Percentiles rank a stretch among this genome's conserved stretches.
Conservation (phyloP, 176 grass and related monocot genomes). For the Triticum urartu region DNA sequence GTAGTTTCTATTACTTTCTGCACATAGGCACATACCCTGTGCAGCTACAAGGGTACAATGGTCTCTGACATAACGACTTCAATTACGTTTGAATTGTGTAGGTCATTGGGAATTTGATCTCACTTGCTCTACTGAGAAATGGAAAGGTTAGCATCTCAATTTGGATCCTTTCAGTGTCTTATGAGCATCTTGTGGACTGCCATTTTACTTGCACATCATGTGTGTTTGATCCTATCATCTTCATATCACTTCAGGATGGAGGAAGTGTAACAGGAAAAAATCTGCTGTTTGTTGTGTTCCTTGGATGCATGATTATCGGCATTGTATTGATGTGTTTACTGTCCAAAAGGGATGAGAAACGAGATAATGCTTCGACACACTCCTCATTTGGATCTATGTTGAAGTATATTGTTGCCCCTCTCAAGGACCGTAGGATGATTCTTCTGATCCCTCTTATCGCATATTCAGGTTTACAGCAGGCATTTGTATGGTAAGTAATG, state of each 20-base stretch:
- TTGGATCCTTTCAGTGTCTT: not conserved
- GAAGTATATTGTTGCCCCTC: slow-evolving; percentile 70
- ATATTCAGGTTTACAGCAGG: slow-evolving; percentile 97
- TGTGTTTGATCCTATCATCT: slow-evolving; percentile 28
- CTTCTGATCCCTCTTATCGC: slow-evolving; percentile 79
- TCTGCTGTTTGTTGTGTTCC: slow-evolving; percentile 84
- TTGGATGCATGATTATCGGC: slow-evolving; percentile 87
- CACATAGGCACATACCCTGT: not conserved
- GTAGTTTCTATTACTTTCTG: slow-evolving; percentile 14
- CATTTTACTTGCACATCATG: not conserved
- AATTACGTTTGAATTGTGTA: slow-evolving; percentile 36
- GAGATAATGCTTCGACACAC: slow-evolving; percentile 28
- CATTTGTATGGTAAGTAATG: slow-evolving; percentile 86
- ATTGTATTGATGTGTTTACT: slow-evolving; percentile 92
- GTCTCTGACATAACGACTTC: slow-evolving; percentile 3
- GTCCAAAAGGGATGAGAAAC: slow-evolving; percentile 76
- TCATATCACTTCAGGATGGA: slow-evolving; percentile 57
- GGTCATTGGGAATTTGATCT: slow-evolving; percentile 97
- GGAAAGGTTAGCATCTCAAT: slow-evolving; percentile 55
- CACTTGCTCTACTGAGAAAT: slow-evolving; percentile 75
- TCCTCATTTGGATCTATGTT: slow-evolving; percentile 63
- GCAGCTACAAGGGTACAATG: slow-evolving; percentile 7
- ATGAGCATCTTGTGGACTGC: not conserved
- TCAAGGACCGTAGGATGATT: slow-evolving; percentile 83
- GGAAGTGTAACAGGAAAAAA: slow-evolving; percentile 69